Base-by-base conservation (phyloP, 2,329 filamentous ascomycete genomes). In the Sporothrix pseudoabietina region DNA sequence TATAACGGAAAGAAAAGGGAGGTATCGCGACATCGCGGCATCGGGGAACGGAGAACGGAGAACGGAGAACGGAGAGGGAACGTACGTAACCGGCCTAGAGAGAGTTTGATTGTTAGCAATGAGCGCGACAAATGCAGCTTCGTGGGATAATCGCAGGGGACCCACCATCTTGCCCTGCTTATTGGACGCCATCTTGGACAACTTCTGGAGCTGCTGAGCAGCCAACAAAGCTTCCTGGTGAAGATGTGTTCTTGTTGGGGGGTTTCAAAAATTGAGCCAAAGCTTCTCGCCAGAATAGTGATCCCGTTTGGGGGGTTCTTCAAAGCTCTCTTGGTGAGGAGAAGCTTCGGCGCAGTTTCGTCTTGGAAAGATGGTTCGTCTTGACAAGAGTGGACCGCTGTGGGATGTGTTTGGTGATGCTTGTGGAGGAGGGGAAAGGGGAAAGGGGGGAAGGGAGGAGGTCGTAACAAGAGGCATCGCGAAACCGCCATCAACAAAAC, bases 131-230 rank as follows among this genome's bases (percentile, higher is more conserved):
- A 61, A 14, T 61, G 35, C 8, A 35, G 16, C 26, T 44, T 71
- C 76, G 74, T 14, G 19, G 5, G 6, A 22, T 1, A 22, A 4
- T 4, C 1, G n/a, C 1, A 14, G 76, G 77, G 74, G 75, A 90
- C 93, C 88, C 87, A 98, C 96, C 96, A 99, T 98, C 89, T 99
- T 98, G 85, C 96, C 96, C 85, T 98, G 94, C 85, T 97, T 97
- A 89, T 97, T 95, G 73, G 75, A 74, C 82, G 91, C 89, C 90
- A 91, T 91, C 78, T 83, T 90, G 81, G 79, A 79, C 76, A 71
- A 54, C 47, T 39, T 63, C 49, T 32, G 32, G 52, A 52, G 63
- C 39, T 63, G 39, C 52, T 69, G 66, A 44, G 65, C 65, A 68
- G 65, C 65, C 65, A 32, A 52, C 10, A 52, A 32, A 69, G 30